Conservation (phyloP, 306 rosid genomes). For the Glycine tomentella region DNA sequence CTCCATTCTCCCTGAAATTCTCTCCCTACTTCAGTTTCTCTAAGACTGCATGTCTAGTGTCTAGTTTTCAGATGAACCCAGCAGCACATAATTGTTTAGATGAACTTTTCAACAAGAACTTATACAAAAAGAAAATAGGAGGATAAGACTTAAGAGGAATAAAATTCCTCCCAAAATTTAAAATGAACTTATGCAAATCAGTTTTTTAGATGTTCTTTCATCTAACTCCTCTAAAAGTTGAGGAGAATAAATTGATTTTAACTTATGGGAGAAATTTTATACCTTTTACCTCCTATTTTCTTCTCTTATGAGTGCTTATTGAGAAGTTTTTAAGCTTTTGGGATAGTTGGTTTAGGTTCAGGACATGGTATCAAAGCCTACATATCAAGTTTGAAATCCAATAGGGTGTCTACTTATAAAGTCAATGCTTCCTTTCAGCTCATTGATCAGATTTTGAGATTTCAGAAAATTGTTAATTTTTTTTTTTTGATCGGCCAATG, state of each 20-base stretch:
- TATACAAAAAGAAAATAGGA: neutral
- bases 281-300: neutral
- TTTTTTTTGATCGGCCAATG: no score
- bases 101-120: neutral
- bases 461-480: neutral
- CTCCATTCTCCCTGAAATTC: no score
- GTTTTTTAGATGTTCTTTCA: neutral
- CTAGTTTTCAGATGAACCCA: slow-evolving; percentile 3
- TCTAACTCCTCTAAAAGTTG: neutral
- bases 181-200: neutral
- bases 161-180: neutral
- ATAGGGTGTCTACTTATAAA: neutral
- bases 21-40: no score
- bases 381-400: neutral
- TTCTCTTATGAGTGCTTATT: neutral
- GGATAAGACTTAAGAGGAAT: neutral
- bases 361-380: slow-evolving; percentile 1
- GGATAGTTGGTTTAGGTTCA: neutral
- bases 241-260: neutral
- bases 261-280: neutral
- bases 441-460: neutral
- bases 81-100: neutral
- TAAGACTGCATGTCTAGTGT: neutral
- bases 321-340: neutral
- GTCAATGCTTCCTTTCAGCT: neutral